phyloP scores from a whole-genome alignment of 2,329 filamentous ascomycete species.

The Raffaelea albimanens region DNA sequence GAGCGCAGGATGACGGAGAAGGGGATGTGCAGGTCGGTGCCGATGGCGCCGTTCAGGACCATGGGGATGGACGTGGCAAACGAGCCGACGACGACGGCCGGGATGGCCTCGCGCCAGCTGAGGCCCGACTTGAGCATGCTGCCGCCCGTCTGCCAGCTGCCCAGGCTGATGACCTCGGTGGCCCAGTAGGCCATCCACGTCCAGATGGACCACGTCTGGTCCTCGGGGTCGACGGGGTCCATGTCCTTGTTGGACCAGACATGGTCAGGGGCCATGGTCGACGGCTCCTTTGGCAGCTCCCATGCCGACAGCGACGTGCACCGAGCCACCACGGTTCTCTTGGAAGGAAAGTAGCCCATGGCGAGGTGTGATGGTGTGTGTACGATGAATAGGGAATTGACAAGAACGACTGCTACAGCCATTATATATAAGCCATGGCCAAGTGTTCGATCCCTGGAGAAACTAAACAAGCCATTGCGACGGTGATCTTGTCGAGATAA shows the following conservation, averaged over 20 bases:
- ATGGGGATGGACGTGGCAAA: conserved; percentile 41
- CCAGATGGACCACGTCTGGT: conserved; percentile 10
- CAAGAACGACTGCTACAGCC: too few species aligned
- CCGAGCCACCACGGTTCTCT: background rate
- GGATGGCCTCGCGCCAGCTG: conserved; percentile 10
- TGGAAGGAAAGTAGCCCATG: conserved; percentile 1
- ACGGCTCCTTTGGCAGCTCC: conserved; percentile 3
- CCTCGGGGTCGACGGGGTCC: conserved; percentile 9
- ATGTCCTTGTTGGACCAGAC: conserved; percentile 8
- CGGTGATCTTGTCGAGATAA: too few species aligned
- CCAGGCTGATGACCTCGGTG: conserved; percentile 11
- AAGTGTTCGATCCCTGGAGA: too few species aligned
- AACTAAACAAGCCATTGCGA: too few species aligned
- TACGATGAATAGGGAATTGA: too few species aligned
- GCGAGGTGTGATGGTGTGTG: too few species aligned
- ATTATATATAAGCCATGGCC: too few species aligned
- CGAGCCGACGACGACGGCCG: conserved; percentile 35
- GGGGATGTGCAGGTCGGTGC: conserved; percentile 25
- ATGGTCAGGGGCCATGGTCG: background rate
- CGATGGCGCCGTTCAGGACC: conserved; percentile 26
- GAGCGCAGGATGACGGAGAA: conserved; percentile 26
- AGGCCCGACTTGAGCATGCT: conserved; percentile 4
- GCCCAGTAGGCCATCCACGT: conserved; percentile 9
- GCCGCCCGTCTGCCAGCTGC: conserved; percentile 2
- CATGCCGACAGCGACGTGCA: conserved; percentile 4